These are phyloP conservation scores for Diddensiella transvaalensis DNA, from an alignment of 805 yeast genomes.

Conservation along the genomic window DNA sequence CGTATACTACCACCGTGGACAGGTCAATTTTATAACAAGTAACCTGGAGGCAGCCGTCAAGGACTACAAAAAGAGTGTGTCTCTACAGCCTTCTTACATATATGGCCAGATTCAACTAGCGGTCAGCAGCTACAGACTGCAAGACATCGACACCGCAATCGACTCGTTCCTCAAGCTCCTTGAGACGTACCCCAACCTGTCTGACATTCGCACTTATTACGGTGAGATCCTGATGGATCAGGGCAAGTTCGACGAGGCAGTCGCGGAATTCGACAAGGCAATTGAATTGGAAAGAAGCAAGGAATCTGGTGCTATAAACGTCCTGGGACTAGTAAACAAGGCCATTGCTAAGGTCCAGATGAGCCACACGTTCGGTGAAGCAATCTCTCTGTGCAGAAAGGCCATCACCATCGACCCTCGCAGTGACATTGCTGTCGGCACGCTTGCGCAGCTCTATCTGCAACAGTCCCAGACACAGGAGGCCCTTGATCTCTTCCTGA, in stretches of 20 bases:
- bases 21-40: constrained; percentile 76
- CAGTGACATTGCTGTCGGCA: constrained; percentile 81
- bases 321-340: constrained; percentile 84
- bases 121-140: constrained; percentile 82
- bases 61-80: constrained; percentile 73
- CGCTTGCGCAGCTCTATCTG: constrained; percentile 87
- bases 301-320: constrained; percentile 73
- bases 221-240: constrained; percentile 90
- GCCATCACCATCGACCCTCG: constrained; percentile 84
- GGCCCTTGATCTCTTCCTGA: constrained; percentile 78
- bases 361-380: constrained; percentile 47
- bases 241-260: constrained; percentile 67
- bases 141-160: constrained; percentile 16
- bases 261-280: constrained; percentile 81
- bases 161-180: constrained; percentile 23
- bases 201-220: constrained; percentile 91
- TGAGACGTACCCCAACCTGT: constrained; percentile 67
- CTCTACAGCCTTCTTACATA: constrained; percentile 68
- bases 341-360: constrained; percentile 53
- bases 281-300: constrained; percentile 61
- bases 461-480: constrained; percentile 79
- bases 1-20: constrained; percentile 91
- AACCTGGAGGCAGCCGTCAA: constrained; percentile 68
- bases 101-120: constrained; percentile 90
- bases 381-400: constrained; percentile 60